Percentiles rank a stretch among this genome's conserved stretches.
Evolutionary conservation across 2,329 filamentous ascomycete species (phyloP).

Genomic region (Diaporthe capsici): DNA sequence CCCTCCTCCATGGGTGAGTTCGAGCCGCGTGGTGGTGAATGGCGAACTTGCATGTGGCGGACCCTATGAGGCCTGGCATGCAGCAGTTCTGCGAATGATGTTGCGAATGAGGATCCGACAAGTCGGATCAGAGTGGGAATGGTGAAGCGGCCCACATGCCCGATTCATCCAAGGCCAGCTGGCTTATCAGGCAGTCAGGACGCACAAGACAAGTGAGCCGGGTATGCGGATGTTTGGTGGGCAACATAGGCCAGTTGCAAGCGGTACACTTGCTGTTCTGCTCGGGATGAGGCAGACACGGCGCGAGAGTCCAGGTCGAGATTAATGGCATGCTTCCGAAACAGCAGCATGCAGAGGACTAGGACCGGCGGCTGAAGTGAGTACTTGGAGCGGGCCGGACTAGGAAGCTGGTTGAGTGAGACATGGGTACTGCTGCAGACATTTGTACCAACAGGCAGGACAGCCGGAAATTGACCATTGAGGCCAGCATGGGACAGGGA

Average conservation of each 20-base stretch:
- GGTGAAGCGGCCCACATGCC: conserved; percentile 12
- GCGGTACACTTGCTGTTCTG: no score
- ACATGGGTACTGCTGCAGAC: conserved; percentile 25
- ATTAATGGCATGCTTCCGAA: conserved; percentile 11
- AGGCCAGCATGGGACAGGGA: background rate
- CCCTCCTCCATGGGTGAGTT: background rate
- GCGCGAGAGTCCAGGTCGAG: background rate
- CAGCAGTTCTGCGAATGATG: background rate
- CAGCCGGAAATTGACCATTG: conserved; percentile 20
- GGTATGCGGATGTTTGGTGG: background rate
- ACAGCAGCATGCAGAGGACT: conserved; percentile 13
- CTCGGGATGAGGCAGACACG: background rate
- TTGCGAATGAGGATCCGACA: conserved; percentile 1
- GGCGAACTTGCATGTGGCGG: background rate
- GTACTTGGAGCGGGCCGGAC: background rate
- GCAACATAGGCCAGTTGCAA: background rate
- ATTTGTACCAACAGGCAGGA: conserved; percentile 23
- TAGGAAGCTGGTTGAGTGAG: conserved; percentile 30
- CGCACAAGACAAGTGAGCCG: background rate
- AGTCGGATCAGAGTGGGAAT: conserved; percentile 6
- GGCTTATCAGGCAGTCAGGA: conserved; percentile 17
- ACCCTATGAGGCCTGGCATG: background rate
- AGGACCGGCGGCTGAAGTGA: conserved; percentile 24
- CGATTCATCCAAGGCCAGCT: background rate
- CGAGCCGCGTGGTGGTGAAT: conserved; percentile 5